Conservation (phyloP, 495 filamentous ascomycete species). For the Hypomontagnella submonticulosa region DNA sequence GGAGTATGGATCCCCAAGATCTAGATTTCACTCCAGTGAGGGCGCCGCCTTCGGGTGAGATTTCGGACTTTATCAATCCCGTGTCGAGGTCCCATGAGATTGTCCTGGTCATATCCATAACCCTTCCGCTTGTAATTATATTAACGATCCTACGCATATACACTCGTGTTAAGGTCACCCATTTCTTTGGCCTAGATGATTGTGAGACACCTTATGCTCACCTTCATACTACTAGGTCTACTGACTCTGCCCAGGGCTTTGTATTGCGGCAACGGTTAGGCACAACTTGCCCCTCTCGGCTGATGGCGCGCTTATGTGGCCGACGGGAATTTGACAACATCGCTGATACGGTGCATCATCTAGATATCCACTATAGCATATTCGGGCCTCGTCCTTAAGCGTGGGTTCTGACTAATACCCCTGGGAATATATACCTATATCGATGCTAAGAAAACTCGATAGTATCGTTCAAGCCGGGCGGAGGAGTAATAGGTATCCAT, state of each 20-base stretch:
- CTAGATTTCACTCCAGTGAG: constrained; percentile 20
- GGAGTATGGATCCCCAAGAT: constrained; percentile 17
- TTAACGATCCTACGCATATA: constrained; percentile 39
- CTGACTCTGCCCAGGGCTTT: constrained; percentile 21
- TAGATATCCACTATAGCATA: constrained; percentile 30
- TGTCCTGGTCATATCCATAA: constrained; percentile 34
- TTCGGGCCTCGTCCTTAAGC: constrained; percentile 27
- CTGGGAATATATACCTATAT: too few species aligned
- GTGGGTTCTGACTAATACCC: constrained; percentile 13
- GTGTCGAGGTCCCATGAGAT: constrained; percentile 40
- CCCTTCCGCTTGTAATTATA: constrained; percentile 25
- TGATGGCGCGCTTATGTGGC: neutral
- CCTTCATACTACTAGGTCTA: neutral
- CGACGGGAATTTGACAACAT: too few species aligned
- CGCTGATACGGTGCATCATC: neutral
- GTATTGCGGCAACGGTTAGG: constrained; percentile 31
- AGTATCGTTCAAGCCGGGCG: constrained; percentile 25
- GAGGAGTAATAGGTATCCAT: constrained; percentile 29
- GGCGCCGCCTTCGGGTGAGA: constrained; percentile 39
- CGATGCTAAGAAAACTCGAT: neutral
- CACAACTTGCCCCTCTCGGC: neutral
- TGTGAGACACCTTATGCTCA: constrained; percentile 29
- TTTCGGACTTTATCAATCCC: constrained; percentile 37
- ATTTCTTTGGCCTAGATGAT: constrained; percentile 46
- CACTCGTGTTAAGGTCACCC: constrained; percentile 39